Conservation (phyloP, 257 asterid genomes). For the Voacanga thouarsii region DNA sequence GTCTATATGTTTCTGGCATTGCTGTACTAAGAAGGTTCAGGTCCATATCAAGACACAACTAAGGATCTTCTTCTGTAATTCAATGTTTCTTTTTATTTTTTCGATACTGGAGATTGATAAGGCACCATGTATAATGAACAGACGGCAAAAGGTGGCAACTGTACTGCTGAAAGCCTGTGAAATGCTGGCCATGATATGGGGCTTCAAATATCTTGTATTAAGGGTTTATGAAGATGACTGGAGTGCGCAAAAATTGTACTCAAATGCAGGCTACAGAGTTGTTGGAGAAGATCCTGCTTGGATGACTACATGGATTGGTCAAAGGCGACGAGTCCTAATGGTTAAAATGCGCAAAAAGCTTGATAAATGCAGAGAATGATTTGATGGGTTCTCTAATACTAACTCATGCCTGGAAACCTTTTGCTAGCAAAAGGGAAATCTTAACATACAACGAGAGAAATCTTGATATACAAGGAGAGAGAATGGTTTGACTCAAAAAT, state of each 20-base stretch:
- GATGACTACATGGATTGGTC: conserved; percentile 72
- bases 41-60: conserved; percentile 14
- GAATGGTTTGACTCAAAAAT: background rate
- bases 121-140: conserved; percentile 20
- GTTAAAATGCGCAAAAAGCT: conserved; percentile 31
- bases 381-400: background rate
- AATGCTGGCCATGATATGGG: conserved; percentile 52
- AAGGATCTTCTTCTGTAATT: background rate
- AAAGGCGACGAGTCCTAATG: conserved; percentile 71
- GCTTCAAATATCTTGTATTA: conserved; percentile 59
- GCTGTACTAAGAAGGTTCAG: conserved; percentile 81
- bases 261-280: conserved; percentile 64
- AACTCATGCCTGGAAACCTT: background rate
- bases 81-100: background rate
- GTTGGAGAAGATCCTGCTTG: conserved; percentile 67
- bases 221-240: conserved; percentile 80
- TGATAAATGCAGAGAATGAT: background rate
- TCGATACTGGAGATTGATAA: background rate
- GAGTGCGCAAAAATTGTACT: conserved; percentile 62
- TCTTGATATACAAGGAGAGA: background rate
- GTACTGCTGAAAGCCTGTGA: conserved; percentile 75
- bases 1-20: conserved; percentile 82
- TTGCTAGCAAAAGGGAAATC: background rate
- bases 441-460: background rate
- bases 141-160: conserved; percentile 89